Percentiles rank a stretch among this genome's conserved stretches.
phyloP scores from a whole-genome alignment of 441 rosid species.

The Populus tomentosa region DNA sequence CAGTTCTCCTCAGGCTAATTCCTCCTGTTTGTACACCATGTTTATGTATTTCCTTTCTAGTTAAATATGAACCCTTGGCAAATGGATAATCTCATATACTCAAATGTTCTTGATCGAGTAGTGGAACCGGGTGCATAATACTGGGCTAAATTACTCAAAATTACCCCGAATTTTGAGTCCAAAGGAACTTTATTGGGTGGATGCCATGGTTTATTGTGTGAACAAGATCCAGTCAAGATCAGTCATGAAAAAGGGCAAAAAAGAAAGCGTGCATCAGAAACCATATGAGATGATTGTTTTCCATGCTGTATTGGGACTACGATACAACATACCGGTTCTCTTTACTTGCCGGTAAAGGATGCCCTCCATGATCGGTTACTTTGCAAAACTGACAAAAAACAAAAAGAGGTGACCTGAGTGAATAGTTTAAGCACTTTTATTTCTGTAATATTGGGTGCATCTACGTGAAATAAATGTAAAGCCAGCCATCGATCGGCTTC shows the following conservation, averaged over 20 bases:
- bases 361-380: background rate
- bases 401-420: background rate
- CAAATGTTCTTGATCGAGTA: too few species aligned
- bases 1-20: too few species aligned
- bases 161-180: background rate
- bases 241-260: background rate
- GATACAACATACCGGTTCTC: background rate
- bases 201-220: background rate
- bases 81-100: background rate
- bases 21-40: background rate
- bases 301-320: too few species aligned
- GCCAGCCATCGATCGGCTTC: too few species aligned
- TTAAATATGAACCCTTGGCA: background rate
- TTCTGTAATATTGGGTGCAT: too few species aligned
- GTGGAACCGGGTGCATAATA: too few species aligned
- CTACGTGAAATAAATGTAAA: too few species aligned
- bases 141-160: too few species aligned
- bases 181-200: too few species aligned
- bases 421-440: background rate
- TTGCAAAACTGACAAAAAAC: background rate
- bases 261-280: background rate
- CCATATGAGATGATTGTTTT: background rate
- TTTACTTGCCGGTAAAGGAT: slow-evolving; percentile 6
- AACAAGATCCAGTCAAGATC: background rate
- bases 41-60: background rate